Percentiles rank a stretch among this genome's conserved stretches.
phyloP scores from a whole-genome alignment of 2,329 filamentous ascomycete species.

The Diaporthe sp. region DNA sequence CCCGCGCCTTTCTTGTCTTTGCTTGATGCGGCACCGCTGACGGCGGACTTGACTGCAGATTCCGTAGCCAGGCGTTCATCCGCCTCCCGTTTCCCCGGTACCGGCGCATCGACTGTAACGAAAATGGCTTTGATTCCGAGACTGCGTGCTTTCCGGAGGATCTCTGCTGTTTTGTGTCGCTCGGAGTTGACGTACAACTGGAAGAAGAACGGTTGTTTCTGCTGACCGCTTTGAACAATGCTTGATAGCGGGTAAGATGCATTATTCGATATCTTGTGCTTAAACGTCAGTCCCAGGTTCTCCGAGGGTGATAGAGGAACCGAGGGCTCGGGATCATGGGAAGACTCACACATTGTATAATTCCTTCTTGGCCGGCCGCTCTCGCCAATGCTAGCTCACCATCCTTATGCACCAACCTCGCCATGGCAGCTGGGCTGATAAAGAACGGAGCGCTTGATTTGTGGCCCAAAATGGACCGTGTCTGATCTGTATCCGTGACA shows the following conservation, averaged over 20 bases:
- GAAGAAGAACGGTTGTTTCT: constrained; percentile 57
- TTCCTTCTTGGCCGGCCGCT: constrained; percentile 56
- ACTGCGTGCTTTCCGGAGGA: constrained; percentile 51
- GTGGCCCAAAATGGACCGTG: constrained; percentile 54
- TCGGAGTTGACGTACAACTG: constrained; percentile 66
- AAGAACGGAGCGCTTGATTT: constrained; percentile 57
- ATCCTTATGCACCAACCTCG: constrained; percentile 60
- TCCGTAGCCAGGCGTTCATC: constrained; percentile 63
- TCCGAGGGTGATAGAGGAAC: accelerated
- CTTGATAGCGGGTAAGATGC: constrained; percentile 59
- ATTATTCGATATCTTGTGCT: constrained; percentile 57
- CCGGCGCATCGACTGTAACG: constrained; percentile 66
- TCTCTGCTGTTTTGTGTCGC: constrained; percentile 56
- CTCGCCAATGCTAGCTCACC: constrained; percentile 62
- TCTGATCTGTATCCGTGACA: constrained; percentile 53
- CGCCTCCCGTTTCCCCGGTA: constrained; percentile 66
- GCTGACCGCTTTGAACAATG: constrained; percentile 50
- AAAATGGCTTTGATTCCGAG: constrained; percentile 63
- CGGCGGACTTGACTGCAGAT: constrained; percentile 47
- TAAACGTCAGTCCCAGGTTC: background rate
- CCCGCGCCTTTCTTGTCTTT: constrained; percentile 65
- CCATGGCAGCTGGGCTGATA: constrained; percentile 61
- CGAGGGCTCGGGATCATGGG: background rate
- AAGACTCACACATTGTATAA: constrained; percentile 58
- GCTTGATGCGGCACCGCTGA: constrained; percentile 52